A percentile compares a stretch with the other conserved stretches of the same genome.
These are phyloP conservation scores for Arabidopsis hybrid DNA, from an alignment of 441 rosid species.

Conservation along the genomic window DNA sequence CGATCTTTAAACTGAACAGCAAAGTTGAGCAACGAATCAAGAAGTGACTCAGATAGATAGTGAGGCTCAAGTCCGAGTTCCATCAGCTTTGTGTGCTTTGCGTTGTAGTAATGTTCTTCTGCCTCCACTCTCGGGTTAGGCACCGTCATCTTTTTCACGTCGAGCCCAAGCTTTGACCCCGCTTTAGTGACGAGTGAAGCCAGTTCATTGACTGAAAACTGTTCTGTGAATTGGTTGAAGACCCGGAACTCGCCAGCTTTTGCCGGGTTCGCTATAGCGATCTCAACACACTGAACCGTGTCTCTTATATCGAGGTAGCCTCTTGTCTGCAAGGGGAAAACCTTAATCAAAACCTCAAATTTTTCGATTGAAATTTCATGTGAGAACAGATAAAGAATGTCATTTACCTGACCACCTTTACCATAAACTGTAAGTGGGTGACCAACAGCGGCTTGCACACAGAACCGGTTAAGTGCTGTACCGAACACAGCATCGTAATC, in stretches of 20 bases:
- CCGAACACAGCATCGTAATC: conserved; percentile 97
- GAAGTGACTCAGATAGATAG: conserved; percentile 86
- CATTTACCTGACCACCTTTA: conserved; percentile 91
- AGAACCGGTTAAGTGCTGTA: conserved; percentile 90
- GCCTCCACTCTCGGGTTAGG: conserved; percentile 98
- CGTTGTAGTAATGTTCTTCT: conserved; percentile 97
- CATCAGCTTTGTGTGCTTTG: conserved; percentile 90
- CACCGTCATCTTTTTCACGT: conserved; percentile 71
- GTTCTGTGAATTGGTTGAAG: conserved; percentile 95
- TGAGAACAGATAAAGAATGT: conserved; percentile 17
- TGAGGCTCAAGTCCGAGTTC: conserved; percentile 93
- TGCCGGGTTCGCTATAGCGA: conserved; percentile 91
- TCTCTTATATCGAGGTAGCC: conserved; percentile 98
- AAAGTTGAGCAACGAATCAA: conserved; percentile 90
- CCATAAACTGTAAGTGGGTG: conserved; percentile 97
- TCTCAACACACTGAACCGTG: conserved; percentile 95
- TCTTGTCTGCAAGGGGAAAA: conserved; percentile 68
- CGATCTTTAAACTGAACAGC: conserved; percentile 78
- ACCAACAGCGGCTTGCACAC: conserved; percentile 95
- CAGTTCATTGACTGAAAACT: conserved; percentile 88
- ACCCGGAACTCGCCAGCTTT: conserved; percentile 86
- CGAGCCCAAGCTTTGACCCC: conserved; percentile 79
- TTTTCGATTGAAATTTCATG: background rate
- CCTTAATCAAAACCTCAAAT: background rate
- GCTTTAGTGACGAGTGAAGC: conserved; percentile 89